Conservation (phyloP, 345 rosid species). For the Eucalyptus viminalis region DNA sequence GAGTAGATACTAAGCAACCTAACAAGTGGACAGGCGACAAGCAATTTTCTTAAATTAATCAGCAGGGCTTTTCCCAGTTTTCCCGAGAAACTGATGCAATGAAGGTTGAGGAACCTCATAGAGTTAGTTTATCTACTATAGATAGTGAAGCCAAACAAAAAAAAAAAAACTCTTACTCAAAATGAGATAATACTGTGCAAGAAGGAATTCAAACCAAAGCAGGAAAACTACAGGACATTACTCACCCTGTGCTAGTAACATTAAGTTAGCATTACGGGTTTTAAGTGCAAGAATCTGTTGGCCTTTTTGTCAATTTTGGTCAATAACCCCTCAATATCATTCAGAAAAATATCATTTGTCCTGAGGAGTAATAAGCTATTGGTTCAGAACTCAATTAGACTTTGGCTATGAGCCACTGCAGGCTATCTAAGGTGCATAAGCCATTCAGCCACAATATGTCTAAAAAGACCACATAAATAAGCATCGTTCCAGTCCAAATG, state of each 20-base stretch:
- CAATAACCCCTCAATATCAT: neutral
- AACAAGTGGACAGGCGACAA: neutral
- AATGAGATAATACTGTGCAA: neutral
- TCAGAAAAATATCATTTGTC: neutral
- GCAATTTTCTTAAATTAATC: neutral
- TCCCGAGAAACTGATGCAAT: neutral
- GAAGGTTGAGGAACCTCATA: neutral
- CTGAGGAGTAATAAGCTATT: neutral
- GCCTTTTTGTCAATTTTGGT: neutral
- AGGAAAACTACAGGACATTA: neutral
- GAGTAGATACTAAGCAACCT: neutral
- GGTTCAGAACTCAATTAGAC: neutral
- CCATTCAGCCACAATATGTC: neutral
- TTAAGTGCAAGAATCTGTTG: neutral
- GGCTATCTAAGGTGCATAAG: neutral
- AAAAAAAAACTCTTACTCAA: neutral
- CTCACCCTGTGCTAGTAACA: neutral
- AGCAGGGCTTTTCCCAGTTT: neutral
- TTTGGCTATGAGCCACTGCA: neutral
- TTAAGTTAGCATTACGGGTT: neutral
- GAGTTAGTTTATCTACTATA: neutral
- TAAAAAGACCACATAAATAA: too few relatives aligned
- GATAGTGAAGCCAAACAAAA: neutral
- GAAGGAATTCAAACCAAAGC: neutral
- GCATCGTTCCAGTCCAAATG: neutral